Base-by-base conservation (phyloP, 352 stramenopile species). In the Phytophthora pisi region DNA sequence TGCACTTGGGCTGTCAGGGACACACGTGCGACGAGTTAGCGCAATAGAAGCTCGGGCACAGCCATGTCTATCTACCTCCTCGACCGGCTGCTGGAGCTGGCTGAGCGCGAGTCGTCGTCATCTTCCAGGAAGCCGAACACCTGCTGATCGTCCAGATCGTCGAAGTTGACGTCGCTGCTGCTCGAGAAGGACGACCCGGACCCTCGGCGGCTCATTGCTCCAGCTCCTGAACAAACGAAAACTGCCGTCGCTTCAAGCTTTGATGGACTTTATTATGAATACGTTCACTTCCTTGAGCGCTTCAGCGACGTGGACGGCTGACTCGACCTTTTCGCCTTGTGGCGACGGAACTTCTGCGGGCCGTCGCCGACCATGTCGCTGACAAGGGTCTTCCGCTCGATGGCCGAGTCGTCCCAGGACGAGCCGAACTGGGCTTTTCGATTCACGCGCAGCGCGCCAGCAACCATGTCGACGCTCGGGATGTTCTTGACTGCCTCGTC, bases 331-430 rank as follows among this genome's bases (percentile, higher is more conserved):
- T 84, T 84, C n/a, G 61, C 47, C 52, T 67, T 75, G 51, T 78
- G 73, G 6, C 67, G 70, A 38, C 64, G 64, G 8, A 81, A 73
- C 18, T 81, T 82, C 2, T 82, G 77, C 36, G 68, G 62, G 0
- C 68, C 69, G 36, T 81, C 70, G 9, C 66, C 66, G 28, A 92
- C 66, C 56, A 91, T 74, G 34, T 90, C 82, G 38, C 80, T 80
- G n/a, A 86, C 66, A n/a, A 95, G 61, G 36, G 86, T 92, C 57
- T 91, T 92, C 26, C 86, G 80, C 57, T 95, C 82, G 20, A 95
- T 92, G 10, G 86, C 84, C 47, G 75, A 79, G 53, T 95, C 86
- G 56, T 95, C 86, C 80, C 81, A 91, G 3, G 83, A 92, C 34
- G 81, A 84, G 4, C 86, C 86, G 64, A 95, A 92, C 49, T 89